A percentile compares a stretch with the other conserved stretches of the same genome.
These are phyloP conservation scores for Steccherinum ochraceum DNA, from an alignment of 768 basidiomycete genomes.

Conservation along the genomic window DNA sequence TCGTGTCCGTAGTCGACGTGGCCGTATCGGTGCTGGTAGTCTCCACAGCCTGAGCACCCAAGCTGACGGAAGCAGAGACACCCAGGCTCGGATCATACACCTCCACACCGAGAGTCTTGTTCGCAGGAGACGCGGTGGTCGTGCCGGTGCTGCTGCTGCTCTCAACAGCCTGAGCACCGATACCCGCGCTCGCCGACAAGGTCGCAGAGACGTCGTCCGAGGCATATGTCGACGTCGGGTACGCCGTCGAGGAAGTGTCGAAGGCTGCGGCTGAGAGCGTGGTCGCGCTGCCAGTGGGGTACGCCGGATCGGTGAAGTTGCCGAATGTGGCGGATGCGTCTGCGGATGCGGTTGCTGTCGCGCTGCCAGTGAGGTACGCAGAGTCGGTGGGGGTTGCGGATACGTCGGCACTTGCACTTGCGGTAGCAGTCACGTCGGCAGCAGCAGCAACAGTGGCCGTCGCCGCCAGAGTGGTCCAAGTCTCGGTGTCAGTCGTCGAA, in stretches of 20 bases:
- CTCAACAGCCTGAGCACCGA: background rate
- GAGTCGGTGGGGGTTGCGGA: background rate
- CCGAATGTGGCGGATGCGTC: background rate
- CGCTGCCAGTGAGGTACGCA: background rate
- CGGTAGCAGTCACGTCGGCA: no score
- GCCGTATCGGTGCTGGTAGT: conserved; percentile 2
- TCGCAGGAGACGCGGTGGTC: background rate
- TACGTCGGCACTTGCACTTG: no score
- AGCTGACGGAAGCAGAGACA: background rate
- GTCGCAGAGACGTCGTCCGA: conserved; percentile 1
- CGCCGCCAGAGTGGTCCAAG: background rate
- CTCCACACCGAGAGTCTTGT: conserved; percentile 8
- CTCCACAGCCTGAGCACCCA: conserved; percentile 11
- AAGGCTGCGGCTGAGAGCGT: conserved; percentile 13
- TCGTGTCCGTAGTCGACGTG: conserved; percentile 3
- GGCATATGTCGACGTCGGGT: conserved; percentile 9
- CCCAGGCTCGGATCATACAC: conserved; percentile 3
- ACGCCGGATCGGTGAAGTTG: background rate
- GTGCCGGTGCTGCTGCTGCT: background rate
- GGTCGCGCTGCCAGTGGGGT: conserved; percentile 13
- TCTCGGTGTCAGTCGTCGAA: background rate
- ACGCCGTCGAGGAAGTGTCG: conserved; percentile 10
- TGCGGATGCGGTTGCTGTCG: background rate
- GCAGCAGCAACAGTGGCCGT: no score
- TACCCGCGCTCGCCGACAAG: no score